phyloP scores from a whole-genome alignment of 768 basidiomycete species.

The Rubroboletus pulcherrimus region DNA sequence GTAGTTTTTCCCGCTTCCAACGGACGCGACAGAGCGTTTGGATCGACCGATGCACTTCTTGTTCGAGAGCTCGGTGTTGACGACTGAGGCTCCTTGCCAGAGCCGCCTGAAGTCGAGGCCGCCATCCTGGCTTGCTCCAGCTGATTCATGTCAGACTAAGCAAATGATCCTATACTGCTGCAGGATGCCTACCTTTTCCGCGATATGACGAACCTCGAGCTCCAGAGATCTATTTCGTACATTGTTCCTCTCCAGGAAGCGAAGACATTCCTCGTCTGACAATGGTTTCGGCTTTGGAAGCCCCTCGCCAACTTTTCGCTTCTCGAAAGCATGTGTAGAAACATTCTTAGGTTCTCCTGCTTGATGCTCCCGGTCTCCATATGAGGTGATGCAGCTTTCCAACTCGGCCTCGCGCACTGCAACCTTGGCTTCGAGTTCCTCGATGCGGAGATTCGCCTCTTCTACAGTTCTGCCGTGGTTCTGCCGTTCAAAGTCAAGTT shows the following conservation, averaged over 20 bases:
- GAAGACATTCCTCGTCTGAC: constrained; percentile 39
- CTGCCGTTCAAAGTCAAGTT: constrained; percentile 43
- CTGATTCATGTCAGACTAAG: constrained; percentile 7
- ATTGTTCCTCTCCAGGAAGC: constrained; percentile 36
- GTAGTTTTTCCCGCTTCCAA: background rate
- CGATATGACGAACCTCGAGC: constrained; percentile 39
- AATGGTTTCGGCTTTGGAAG: constrained; percentile 20
- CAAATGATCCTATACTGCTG: background rate
- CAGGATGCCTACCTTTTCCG: constrained; percentile 31
- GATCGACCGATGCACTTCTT: constrained; percentile 23
- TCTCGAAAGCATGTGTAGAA: background rate
- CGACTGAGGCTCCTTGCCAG: background rate
- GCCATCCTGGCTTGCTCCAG: constrained; percentile 20
- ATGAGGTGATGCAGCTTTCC: constrained; percentile 32
- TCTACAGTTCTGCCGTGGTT: constrained; percentile 40
- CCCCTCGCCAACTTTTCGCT: background rate
- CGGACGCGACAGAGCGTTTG: constrained; percentile 11
- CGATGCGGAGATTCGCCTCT: constrained; percentile 39
- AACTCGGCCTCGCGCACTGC: constrained; percentile 57
- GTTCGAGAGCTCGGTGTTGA: constrained; percentile 7
- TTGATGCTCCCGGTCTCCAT: background rate
- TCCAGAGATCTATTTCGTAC: constrained; percentile 43
- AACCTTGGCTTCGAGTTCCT: constrained; percentile 48
- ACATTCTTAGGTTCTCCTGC: background rate
- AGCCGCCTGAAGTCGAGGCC: background rate